These are phyloP conservation scores for Harringtonia aguacate DNA, from an alignment of 2,329 filamentous ascomycete species.

Conservation along the genomic window DNA sequence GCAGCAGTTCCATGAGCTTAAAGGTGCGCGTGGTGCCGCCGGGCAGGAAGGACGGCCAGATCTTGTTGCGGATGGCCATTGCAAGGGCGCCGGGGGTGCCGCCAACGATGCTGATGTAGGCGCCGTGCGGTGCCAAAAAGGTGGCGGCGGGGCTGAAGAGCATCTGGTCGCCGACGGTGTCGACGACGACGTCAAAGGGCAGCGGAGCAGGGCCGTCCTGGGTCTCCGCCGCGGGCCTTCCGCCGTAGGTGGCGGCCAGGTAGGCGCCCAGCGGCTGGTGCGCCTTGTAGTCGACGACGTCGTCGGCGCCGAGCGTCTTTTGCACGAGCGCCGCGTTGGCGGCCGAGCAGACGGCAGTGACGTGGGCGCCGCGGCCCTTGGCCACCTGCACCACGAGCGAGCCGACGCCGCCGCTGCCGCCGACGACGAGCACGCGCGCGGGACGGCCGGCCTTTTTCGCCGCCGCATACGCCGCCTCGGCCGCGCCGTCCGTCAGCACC, in stretches of 20 bases:
- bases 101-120: slow-evolving; percentile 25
- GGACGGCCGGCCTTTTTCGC: slow-evolving; percentile 16
- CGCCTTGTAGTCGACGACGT: slow-evolving; percentile 31
- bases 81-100: slow-evolving; percentile 18
- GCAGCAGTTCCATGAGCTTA: slow-evolving; percentile 18
- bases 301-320: slow-evolving; percentile 33
- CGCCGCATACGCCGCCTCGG: slow-evolving; percentile 6
- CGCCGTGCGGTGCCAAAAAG: slow-evolving; percentile 26
- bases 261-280: slow-evolving; percentile 23
- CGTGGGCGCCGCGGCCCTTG: slow-evolving; percentile 27
- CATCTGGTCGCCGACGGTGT: slow-evolving; percentile 36
- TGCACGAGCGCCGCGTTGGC: slow-evolving; percentile 33
- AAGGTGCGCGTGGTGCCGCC: slow-evolving; percentile 21
- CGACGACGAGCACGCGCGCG: slow-evolving; percentile 34
- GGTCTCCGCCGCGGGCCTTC: not conserved
- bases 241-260: slow-evolving; percentile 21
- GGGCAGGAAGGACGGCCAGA: slow-evolving; percentile 19
- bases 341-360: slow-evolving; percentile 37
- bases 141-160: slow-evolving; percentile 28
- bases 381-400: slow-evolving; percentile 33
- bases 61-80: slow-evolving; percentile 20
- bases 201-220: slow-evolving; percentile 3
- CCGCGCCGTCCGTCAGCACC: slow-evolving; percentile 14
- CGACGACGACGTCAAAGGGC: slow-evolving; percentile 34
- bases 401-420: slow-evolving; percentile 40